Percentiles rank a stretch among this genome's conserved stretches.
Evolutionary conservation across 495 filamentous ascomycete genomes (phyloP).

Genomic region (Trypethelium eluteriae): DNA sequence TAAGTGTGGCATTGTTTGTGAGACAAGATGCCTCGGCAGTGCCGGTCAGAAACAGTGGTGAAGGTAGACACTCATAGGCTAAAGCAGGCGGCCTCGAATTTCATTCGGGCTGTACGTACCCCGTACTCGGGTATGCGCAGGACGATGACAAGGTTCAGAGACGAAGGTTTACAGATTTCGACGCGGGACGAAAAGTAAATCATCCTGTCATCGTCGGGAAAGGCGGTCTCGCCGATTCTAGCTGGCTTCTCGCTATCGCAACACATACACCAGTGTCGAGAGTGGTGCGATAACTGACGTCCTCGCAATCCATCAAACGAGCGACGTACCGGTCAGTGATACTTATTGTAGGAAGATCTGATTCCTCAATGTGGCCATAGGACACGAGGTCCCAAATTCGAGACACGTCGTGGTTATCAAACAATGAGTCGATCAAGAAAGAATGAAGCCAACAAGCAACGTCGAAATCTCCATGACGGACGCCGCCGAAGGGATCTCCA

Average conservation of each 20-base stretch:
- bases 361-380: background rate
- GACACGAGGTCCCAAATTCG: background rate
- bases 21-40: background rate
- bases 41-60: background rate
- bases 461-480: background rate
- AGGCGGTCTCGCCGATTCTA: background rate
- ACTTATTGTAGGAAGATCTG: background rate
- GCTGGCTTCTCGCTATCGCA: background rate
- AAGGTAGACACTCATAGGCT: background rate
- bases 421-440: background rate
- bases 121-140: background rate
- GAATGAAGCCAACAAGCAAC: conserved; percentile 8
- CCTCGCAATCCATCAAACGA: background rate
- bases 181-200: background rate
- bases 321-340: background rate
- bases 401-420: background rate
- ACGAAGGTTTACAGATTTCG: background rate
- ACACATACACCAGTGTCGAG: background rate
- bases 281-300: background rate
- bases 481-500: conserved; percentile 4
- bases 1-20: background rate
- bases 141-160: background rate
- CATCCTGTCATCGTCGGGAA: background rate
- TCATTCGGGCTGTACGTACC: background rate
- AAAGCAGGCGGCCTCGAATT: background rate